Conservation (phyloP, 306 rosid species). For the Quercus gilva region DNA sequence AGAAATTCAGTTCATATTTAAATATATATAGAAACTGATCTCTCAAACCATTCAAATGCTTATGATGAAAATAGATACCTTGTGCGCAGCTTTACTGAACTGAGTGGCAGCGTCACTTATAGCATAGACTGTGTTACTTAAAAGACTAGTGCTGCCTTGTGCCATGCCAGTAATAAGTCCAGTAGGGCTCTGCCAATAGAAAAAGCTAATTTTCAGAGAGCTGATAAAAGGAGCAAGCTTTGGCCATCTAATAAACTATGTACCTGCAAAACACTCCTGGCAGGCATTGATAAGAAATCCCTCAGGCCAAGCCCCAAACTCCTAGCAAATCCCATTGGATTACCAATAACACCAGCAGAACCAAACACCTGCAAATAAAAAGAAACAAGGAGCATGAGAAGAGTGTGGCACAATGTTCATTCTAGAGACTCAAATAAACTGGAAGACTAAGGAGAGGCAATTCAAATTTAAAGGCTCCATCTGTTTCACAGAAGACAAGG, state of each 20-base stretch:
- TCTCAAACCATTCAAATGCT: constrained; percentile 6
- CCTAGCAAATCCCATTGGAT: constrained; percentile 97
- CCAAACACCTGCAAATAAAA: constrained; percentile 75
- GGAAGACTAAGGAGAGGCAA: not conserved
- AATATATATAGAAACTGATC: not conserved
- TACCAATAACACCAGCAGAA: constrained; percentile 98
- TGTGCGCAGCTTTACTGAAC: constrained; percentile 95
- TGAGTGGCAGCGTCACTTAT: constrained; percentile 94
- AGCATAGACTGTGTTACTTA: constrained; percentile 90
- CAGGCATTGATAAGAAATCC: constrained; percentile 90
- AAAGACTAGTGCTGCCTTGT: constrained; percentile 91
- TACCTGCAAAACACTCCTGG: constrained; percentile 79
- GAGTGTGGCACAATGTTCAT: not conserved
- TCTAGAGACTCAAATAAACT: not conserved
- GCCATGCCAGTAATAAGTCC: constrained; percentile 90
- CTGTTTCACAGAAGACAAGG: too few relatives aligned
- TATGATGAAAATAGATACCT: constrained; percentile 48
- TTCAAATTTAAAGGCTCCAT: not conserved
- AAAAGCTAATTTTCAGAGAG: constrained; percentile 9
- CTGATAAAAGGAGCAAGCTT: not conserved
- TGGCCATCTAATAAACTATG: not conserved
- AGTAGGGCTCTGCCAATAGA: constrained; percentile 73
- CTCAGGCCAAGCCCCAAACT: constrained; percentile 84
- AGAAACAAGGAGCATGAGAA: constrained; percentile 13
- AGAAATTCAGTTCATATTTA: constrained; percentile 1